These are phyloP conservation scores for Solanum hybrid DNA, from an alignment of 305 asterid species.

Conservation along the genomic window DNA sequence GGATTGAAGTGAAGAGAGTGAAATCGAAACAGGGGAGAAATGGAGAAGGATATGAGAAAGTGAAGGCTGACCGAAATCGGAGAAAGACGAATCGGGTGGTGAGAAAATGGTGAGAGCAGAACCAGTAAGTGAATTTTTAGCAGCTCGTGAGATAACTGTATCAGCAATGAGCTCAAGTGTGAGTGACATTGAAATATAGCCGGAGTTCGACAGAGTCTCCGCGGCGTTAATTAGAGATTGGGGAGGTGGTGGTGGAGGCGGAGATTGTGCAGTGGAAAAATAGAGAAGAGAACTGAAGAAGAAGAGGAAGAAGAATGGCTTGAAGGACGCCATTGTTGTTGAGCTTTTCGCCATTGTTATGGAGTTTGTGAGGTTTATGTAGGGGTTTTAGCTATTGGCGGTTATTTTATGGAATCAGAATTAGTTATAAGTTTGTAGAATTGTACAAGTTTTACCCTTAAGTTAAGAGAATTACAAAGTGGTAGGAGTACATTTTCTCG, in stretches of 20 bases:
- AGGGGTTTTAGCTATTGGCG: constrained; percentile 5
- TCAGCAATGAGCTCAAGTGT: constrained; percentile 9
- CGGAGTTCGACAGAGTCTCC: constrained; percentile 56
- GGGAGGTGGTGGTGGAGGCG: background rate
- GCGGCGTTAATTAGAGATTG: constrained; percentile 40
- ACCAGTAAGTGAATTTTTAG: background rate
- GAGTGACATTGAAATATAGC: constrained; percentile 62
- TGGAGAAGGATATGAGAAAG: background rate
- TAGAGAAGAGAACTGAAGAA: background rate
- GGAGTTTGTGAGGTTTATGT: background rate
- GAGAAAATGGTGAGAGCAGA: background rate
- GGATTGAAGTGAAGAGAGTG: background rate
- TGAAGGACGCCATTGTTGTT: background rate
- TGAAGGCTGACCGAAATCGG: background rate
- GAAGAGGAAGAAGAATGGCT: background rate
- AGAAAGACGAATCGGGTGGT: background rate
- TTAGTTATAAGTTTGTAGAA: background rate
- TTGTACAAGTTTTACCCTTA: background rate
- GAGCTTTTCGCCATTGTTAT: background rate
- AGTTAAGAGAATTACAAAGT: background rate
- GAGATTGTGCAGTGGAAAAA: background rate
- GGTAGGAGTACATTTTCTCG: background rate
- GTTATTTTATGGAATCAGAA: background rate
- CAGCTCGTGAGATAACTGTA: background rate
- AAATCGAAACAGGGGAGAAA: background rate